Evolutionary conservation across 371 early-diverging fungal genomes (phyloP).

Genomic region (Mortierella sp.): DNA sequence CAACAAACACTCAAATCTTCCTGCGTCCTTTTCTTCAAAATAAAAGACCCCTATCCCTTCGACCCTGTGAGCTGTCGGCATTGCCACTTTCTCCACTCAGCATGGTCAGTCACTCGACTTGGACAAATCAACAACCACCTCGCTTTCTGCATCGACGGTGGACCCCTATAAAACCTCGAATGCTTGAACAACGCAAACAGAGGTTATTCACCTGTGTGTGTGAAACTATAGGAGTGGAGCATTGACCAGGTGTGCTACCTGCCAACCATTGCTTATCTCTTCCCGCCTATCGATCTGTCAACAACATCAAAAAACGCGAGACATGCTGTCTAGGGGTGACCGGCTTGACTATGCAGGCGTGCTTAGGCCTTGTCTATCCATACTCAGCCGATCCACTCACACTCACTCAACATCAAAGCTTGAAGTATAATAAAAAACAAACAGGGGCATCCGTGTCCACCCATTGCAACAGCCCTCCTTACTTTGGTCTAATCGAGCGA

Average conservation of each 20-base stretch:
- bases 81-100: background rate
- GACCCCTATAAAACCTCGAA: background rate
- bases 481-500: background rate
- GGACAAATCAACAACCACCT: background rate
- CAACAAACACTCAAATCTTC: background rate
- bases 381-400: background rate
- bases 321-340: background rate
- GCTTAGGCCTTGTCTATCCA: conserved; percentile 5
- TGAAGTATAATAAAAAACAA: background rate
- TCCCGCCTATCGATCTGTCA: too few relatives aligned
- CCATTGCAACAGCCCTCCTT: background rate
- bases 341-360: background rate
- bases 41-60: conserved; percentile 1
- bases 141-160: too few relatives aligned
- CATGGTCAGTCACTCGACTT: conserved; percentile 1
- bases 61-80: conserved; percentile 9
- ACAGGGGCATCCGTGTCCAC: background rate
- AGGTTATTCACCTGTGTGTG: too few relatives aligned
- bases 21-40: background rate
- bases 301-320: background rate
- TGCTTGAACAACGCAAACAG: too few relatives aligned
- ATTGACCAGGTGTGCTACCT: background rate
- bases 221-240: background rate
- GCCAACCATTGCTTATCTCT: background rate
- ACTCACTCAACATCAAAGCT: background rate